Base-by-base conservation (phyloP, 441 rosid genomes). In the Pelargonium exstipulatum region DNA sequence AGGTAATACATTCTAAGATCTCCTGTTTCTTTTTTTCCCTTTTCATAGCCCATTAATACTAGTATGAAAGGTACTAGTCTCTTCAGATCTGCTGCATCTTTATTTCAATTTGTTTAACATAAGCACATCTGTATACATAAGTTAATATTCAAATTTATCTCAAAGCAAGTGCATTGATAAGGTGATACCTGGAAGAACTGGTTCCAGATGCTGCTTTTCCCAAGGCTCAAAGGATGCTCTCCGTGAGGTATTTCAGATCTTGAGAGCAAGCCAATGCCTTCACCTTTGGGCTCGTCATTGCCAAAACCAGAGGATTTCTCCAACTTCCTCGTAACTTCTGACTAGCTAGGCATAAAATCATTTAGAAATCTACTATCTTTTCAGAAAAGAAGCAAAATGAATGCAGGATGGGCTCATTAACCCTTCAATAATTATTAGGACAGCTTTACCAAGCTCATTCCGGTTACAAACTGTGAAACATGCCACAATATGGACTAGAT, bases 171-270 rank as follows among this genome's bases (percentile, higher is more conserved):
- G 9, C 69, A 64, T 62, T 32, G 37, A 16, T 49, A 49, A n/a
- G 57, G 29, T 51, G 57, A 64, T 84, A 95, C 99, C 99, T 91
- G 94, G 78, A 95, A 95, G 83, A 86, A 95, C 64, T 88, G 81
- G 83, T 91, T 90, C 99, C 99, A 95, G 76, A 88, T 62, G 81
- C 99, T 95, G 45, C 80, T 86, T 78, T 86, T 85, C 71, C 96
- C 96, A 69, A 88, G 88, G 83, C 96, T 91, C 83, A 94, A 77
- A 71, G 97, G 99, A 84, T 94, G 99, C 69, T 91, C 97, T 55
- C 84, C 97, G 57, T 95, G 96, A 76, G 87, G 75, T 70, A 95
- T 82, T 64, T 87, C 84, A 14, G 88, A 87, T 72, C 99, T 87
- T n/a, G 88, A 79, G 66, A 91, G 94, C 81, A 87, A 64, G 72